These are phyloP conservation scores for Colletotrichum higginsianum DNA, from an alignment of 2,329 filamentous ascomycete species.

Conservation along the genomic window DNA sequence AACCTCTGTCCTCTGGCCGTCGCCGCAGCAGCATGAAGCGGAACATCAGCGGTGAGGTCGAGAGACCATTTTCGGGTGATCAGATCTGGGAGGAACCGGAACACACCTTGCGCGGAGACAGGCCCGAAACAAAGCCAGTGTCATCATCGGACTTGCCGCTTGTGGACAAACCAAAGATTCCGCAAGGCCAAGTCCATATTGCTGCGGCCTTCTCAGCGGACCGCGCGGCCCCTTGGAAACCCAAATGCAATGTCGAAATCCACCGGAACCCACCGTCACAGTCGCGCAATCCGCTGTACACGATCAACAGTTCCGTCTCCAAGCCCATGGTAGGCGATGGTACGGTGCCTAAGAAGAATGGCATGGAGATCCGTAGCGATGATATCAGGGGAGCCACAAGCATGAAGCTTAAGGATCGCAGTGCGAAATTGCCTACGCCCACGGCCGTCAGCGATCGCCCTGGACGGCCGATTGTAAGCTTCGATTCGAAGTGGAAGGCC, in stretches of 20 bases:
- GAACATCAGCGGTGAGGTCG: constrained; percentile 78
- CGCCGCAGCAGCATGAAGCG: constrained; percentile 77
- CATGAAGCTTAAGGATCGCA: constrained; percentile 89
- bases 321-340: constrained; percentile 52
- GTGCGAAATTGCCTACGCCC: constrained; percentile 87
- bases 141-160: constrained; percentile 19
- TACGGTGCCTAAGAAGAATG: constrained; percentile 77
- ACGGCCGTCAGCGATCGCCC: constrained; percentile 91
- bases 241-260: constrained; percentile 73
- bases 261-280: constrained; percentile 87
- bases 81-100: constrained; percentile 93
- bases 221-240: constrained; percentile 54
- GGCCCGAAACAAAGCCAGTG: constrained; percentile 41
- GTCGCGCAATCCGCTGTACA: constrained; percentile 86
- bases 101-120: constrained; percentile 51
- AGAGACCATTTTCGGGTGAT: constrained; percentile 79
- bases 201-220: constrained; percentile 60
- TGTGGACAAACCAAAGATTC: constrained; percentile 71
- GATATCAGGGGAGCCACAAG: constrained; percentile 93
- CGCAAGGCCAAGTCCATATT: constrained; percentile 69
- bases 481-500: constrained; percentile 86
- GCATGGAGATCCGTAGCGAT: constrained; percentile 85
- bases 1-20: constrained; percentile 52
- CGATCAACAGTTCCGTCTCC: constrained; percentile 69
- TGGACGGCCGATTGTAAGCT: constrained; percentile 97